Conservation (phyloP, 768 basidiomycete genomes). For the Pleurotus salmoneostramineus region DNA sequence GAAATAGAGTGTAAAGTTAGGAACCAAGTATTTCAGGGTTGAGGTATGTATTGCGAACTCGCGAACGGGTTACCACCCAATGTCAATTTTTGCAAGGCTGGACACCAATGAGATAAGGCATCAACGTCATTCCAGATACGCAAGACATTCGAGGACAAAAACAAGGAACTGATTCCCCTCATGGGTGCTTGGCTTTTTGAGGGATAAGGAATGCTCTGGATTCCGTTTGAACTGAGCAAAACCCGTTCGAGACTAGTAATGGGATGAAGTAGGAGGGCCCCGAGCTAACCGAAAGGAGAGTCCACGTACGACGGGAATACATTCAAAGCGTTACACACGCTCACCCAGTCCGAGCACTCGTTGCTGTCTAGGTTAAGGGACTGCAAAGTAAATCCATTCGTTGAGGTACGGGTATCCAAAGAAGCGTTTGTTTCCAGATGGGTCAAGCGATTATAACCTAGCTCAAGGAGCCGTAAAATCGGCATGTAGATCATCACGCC, state of each 20-base stretch:
- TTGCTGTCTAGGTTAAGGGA: constrained; percentile 74
- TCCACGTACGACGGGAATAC: constrained; percentile 42
- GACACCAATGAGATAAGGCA: constrained; percentile 65
- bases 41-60: constrained; percentile 28
- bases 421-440: constrained; percentile 22
- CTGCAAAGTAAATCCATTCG: constrained; percentile 30
- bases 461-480: constrained; percentile 50
- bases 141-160: constrained; percentile 60
- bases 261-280: constrained; percentile 9
- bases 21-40: constrained; percentile 4
- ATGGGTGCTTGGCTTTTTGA: constrained; percentile 19
- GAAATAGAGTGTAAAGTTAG: constrained; percentile 3
- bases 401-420: constrained; percentile 11
- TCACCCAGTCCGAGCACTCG: constrained; percentile 50
- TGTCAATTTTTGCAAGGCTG: constrained; percentile 56
- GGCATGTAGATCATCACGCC: constrained; percentile 50
- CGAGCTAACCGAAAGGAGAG: constrained; percentile 12
- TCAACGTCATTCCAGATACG: constrained; percentile 61
- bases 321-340: constrained; percentile 39
- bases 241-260: constrained; percentile 57
- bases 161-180: constrained; percentile 49
- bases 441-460: constrained; percentile 65
- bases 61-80: constrained; percentile 63
- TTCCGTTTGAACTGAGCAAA: constrained; percentile 60
- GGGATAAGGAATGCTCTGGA: constrained; percentile 47